Evolutionary conservation across 1,139 yeast genomes (phyloP).

Genomic region (Candida tropicalis): DNA sequence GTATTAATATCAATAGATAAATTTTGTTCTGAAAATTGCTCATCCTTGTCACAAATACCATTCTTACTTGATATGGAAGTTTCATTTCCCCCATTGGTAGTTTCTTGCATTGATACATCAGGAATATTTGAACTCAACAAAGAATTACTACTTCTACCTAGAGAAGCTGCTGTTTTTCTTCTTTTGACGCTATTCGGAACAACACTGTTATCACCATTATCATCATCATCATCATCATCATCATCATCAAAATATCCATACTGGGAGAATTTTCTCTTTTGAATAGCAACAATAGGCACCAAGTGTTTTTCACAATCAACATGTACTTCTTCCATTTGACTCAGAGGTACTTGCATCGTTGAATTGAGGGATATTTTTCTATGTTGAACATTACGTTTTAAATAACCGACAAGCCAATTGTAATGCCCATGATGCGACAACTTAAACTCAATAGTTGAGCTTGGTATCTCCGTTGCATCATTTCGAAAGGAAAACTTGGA

Average conservation of each 20-base stretch:
- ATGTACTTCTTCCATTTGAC: neutral
- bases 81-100: too few species aligned
- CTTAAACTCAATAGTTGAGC: conserved; percentile 11
- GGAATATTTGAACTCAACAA: too few species aligned
- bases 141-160: too few species aligned
- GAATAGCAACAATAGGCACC: neutral
- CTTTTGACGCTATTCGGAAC: too few species aligned
- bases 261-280: neutral
- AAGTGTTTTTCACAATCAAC: neutral
- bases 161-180: too few species aligned
- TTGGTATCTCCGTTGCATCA: conserved; percentile 10
- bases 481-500: conserved; percentile 14
- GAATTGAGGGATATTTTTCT: conserved; percentile 10
- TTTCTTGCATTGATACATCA: too few species aligned
- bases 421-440: conserved; percentile 10
- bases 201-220: too few species aligned
- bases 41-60: neutral
- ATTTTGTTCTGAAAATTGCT: neutral
- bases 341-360: conserved; percentile 7
- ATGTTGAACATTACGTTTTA: conserved; percentile 3
- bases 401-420: conserved; percentile 15
- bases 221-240: neutral
- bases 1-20: neutral
- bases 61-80: neutral
- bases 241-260: neutral